Base-by-base conservation (phyloP, 495 filamentous ascomycete species). In the Pseudoneurospora amorphoporcata region DNA sequence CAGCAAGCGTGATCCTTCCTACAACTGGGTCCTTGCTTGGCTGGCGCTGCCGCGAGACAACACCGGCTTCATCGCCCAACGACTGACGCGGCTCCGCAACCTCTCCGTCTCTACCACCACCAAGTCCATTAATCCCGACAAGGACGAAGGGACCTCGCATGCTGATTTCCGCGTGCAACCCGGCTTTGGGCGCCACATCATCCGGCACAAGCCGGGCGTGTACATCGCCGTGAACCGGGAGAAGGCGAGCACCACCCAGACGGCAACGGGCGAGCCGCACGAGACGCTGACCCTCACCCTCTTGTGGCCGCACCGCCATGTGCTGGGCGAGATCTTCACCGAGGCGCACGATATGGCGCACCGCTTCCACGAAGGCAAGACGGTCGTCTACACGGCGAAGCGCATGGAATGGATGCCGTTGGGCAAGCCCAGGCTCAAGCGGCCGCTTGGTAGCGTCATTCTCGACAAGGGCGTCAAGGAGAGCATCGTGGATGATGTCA, bases 271-370 rank as follows among this genome's bases (percentile, higher is more conserved):
- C 73, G 88, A 91, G 71, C 95, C 95, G 0, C 97, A 95, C 87
- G 95, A 99, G 82, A 97, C 94, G 0, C 86, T 99, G 68, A 97
- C 92, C 32, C 84, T 99, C 39, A 98, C 95, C 5, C 94, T 96
- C 4, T 86, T 99, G 37, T 98, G 95, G 82, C 85, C 90, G 53
- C 90, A 96, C 74, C 91, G 95, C 1, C 86, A 94, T 72, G 86
- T 98, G 14, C 95, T 99, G 77, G 89, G 93, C 73, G 88, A 92
- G 4, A 87, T 99, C 23, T 97, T 99, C 73, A 84, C 83, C 10
- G 92, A 98, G 77, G 95, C 95, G 10, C 92, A 95, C 77, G 82
- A 86, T 7, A 87, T 98, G 58, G 92, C 92, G 1, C 85, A 88
- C 16, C 86, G 87, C 75, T 90, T 90, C 39, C 89, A 92, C 70